Conservation (phyloP, 768 basidiomycete genomes). For the Cystoderma amianthinum region DNA sequence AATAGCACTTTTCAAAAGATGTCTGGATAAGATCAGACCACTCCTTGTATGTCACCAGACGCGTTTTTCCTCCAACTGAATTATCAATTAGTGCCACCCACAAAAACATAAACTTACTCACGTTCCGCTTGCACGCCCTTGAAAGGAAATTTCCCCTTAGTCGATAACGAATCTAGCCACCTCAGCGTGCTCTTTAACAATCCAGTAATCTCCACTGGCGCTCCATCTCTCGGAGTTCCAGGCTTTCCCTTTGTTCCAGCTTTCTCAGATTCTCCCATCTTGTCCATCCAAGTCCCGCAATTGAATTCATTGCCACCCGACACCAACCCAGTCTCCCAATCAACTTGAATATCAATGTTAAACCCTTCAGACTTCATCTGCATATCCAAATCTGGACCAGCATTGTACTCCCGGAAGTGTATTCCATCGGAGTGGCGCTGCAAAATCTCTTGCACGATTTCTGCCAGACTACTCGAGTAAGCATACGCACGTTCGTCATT, state of each 20-base stretch:
- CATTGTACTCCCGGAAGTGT: conserved; percentile 92
- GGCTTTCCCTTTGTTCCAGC: conserved; percentile 94
- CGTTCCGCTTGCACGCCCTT: conserved; percentile 78
- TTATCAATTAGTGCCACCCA: background rate
- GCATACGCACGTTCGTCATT: conserved; percentile 80
- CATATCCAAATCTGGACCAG: conserved; percentile 93
- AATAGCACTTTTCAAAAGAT: conserved; percentile 89
- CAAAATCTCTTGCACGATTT: conserved; percentile 93
- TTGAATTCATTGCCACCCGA: conserved; percentile 81
- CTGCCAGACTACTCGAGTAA: conserved; percentile 79
- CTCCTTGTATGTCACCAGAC: conserved; percentile 78
- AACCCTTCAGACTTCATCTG: conserved; percentile 95
- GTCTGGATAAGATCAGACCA: conserved; percentile 82
- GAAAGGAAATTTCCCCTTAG: conserved; percentile 74
- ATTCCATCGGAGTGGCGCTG: conserved; percentile 93
- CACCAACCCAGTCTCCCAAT: conserved; percentile 91
- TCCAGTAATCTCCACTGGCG: conserved; percentile 93
- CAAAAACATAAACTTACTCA: conserved; percentile 30
- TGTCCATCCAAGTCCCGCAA: conserved; percentile 98
- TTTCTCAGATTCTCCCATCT: conserved; percentile 91
- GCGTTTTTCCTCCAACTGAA: conserved; percentile 63
- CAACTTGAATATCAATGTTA: conserved; percentile 88
- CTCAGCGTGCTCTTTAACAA: conserved; percentile 87
- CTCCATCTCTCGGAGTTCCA: conserved; percentile 94
- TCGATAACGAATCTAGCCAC: conserved; percentile 74